phyloP scores from a whole-genome alignment of 768 basidiomycete species.

The Scleroderma citrinum region DNA sequence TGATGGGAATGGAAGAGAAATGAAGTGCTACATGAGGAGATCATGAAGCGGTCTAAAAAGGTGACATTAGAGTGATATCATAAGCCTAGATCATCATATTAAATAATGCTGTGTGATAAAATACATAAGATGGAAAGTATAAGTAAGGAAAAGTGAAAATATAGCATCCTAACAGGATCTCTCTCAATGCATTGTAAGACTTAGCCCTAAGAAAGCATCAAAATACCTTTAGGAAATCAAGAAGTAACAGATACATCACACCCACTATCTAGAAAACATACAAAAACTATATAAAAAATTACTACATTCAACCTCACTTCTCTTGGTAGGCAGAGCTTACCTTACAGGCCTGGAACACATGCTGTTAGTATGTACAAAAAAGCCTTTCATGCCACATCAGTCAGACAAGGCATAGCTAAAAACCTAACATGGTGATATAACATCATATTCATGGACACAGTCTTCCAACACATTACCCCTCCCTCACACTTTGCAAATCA shows the following conservation, averaged over 20 bases:
- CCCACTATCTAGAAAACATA: slow-evolving; percentile 31
- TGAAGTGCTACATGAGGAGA: no score
- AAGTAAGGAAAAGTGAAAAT: no score
- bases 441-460: no score
- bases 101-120: no score
- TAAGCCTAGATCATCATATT: no score
- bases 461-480: background rate
- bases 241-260: background rate
- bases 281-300: slow-evolving; percentile 37
- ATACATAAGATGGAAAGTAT: no score
- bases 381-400: slow-evolving; percentile 27
- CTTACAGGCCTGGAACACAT: slow-evolving; percentile 38
- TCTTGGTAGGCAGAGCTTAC: no score
- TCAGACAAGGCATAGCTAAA: slow-evolving; percentile 1
- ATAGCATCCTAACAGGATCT: no score
- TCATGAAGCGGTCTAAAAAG: no score
- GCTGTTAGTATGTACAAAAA: slow-evolving; percentile 19
- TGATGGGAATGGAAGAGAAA: no score
- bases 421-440: slow-evolving; percentile 39
- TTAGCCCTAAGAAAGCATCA: slow-evolving; percentile 9
- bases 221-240: no score
- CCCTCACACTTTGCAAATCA: background rate
- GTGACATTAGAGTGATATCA: no score
- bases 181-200: slow-evolving; percentile 17
- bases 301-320: slow-evolving; percentile 30